phyloP scores from a whole-genome alignment of 305 asterid genomes.

The Galium porrigens region DNA sequence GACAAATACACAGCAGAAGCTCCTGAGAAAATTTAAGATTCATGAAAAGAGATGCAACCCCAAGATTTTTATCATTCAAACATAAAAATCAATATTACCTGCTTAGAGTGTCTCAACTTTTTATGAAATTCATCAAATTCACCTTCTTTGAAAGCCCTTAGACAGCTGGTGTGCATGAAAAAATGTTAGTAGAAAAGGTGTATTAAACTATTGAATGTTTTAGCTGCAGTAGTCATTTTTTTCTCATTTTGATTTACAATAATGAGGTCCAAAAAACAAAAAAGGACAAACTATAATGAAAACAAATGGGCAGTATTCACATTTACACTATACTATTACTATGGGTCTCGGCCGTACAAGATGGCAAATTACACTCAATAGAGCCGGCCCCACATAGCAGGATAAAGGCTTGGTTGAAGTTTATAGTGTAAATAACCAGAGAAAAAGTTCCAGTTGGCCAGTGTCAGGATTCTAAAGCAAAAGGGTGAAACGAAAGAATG shows the following conservation, averaged over 20 bases:
- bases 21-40: slow-evolving; percentile 34
- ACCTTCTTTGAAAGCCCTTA: slow-evolving; percentile 75
- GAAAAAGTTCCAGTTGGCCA: not conserved
- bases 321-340: not conserved
- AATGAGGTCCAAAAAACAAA: not conserved
- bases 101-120: slow-evolving; percentile 54
- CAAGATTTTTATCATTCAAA: not conserved
- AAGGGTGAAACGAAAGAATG: not conserved
- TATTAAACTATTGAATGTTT: not conserved
- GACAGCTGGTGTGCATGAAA: slow-evolving; percentile 48
- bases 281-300: too few species aligned
- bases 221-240: not conserved
- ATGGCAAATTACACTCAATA: too few species aligned
- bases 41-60: not conserved
- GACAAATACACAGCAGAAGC: slow-evolving; percentile 71
- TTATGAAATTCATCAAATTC: slow-evolving; percentile 52
- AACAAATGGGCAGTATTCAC: not conserved
- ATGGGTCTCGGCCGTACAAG: not conserved
- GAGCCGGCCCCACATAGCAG: not conserved
- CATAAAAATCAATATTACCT: slow-evolving; percentile 28
- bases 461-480: not conserved
- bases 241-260: not conserved
- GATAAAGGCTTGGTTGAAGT: not conserved
- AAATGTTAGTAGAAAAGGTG: slow-evolving; percentile 11
- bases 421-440: not conserved